phyloP scores from a whole-genome alignment of 1,284 basidiomycete species.

The Moesziomyces sp. region DNA sequence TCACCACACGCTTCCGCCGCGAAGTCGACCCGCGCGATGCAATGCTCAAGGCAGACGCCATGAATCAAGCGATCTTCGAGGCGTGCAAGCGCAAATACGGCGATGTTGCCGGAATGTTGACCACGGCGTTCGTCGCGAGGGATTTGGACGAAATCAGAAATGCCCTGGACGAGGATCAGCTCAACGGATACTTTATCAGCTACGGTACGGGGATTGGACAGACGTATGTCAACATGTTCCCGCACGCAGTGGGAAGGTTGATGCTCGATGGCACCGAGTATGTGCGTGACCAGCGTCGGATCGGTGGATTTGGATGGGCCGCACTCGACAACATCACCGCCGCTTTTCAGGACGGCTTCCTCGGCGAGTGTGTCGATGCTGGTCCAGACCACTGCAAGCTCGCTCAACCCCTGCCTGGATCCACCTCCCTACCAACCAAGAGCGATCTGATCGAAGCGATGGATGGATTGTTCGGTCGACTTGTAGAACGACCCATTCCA shows the following conservation, averaged over 20 bases:
- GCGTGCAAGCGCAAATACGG: slow-evolving; percentile 30
- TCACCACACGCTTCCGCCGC: slow-evolving; percentile 11
- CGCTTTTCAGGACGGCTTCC: slow-evolving; percentile 36
- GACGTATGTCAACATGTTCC: slow-evolving; percentile 48
- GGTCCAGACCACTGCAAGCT: slow-evolving; percentile 32
- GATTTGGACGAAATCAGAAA: slow-evolving; percentile 43
- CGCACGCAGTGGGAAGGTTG: slow-evolving; percentile 25
- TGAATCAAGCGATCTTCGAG: slow-evolving; percentile 24
- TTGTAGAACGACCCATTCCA: slow-evolving; percentile 24
- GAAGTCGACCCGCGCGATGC: slow-evolving; percentile 2
- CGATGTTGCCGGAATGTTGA: slow-evolving; percentile 29
- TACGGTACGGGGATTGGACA: slow-evolving; percentile 47
- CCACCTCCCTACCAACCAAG: not conserved
- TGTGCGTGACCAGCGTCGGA: slow-evolving; percentile 25
- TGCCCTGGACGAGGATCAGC: slow-evolving; percentile 20
- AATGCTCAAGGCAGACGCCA: slow-evolving; percentile 17
- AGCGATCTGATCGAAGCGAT: slow-evolving; percentile 11
- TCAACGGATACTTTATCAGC: slow-evolving; percentile 41
- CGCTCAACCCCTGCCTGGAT: slow-evolving; percentile 8
- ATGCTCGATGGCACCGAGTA: slow-evolving; percentile 42
- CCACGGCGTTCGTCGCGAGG: slow-evolving; percentile 39
- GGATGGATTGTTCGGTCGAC: slow-evolving; percentile 17
- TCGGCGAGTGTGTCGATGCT: slow-evolving; percentile 43
- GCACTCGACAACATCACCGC: slow-evolving; percentile 46
- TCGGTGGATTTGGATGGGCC: slow-evolving; percentile 36